Evolutionary conservation across 257 asterid species (phyloP).

Genomic region (Catharanthus roseus): DNA sequence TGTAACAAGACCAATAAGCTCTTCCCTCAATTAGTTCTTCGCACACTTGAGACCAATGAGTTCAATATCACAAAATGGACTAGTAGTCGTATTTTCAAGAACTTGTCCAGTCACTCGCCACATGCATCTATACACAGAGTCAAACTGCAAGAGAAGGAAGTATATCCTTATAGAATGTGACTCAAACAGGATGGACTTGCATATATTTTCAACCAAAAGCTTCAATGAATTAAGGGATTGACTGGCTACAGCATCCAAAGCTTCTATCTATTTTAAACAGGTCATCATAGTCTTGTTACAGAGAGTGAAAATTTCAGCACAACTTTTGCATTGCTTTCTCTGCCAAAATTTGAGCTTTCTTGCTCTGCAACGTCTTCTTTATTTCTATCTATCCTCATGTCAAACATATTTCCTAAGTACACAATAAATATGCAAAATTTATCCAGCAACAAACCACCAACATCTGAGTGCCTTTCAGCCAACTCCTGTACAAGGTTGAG

Average conservation of each 20-base stretch:
- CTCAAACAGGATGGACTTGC: slow-evolving; percentile 32
- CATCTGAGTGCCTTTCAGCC: slow-evolving; percentile 44
- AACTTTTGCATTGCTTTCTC: slow-evolving; percentile 15
- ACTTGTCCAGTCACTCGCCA: slow-evolving; percentile 25
- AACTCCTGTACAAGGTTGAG: slow-evolving; percentile 39
- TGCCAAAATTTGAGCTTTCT: slow-evolving; percentile 21
- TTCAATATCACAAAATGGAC: slow-evolving; percentile 37
- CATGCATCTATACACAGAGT: slow-evolving; percentile 24
- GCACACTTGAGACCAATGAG: slow-evolving; percentile 38
- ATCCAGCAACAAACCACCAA: slow-evolving; percentile 45
- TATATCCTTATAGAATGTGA: slow-evolving; percentile 31
- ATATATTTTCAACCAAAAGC: slow-evolving; percentile 43
- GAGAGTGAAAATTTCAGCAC: slow-evolving; percentile 37
- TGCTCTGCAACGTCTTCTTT: slow-evolving; percentile 22
- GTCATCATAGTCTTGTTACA: slow-evolving; percentile 42
- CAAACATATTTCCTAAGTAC: slow-evolving; percentile 34
- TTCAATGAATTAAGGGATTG: slow-evolving; percentile 38
- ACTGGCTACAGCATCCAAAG: slow-evolving; percentile 27
- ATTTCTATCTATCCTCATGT: slow-evolving; percentile 21
- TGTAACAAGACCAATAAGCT: slow-evolving; percentile 58
- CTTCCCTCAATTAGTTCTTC: slow-evolving; percentile 37
- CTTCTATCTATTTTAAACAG: slow-evolving; percentile 48
- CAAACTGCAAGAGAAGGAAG: slow-evolving; percentile 47
- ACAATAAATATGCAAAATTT: slow-evolving; percentile 39
- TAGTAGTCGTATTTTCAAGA: slow-evolving; percentile 13